Base-by-base conservation (phyloP, 2,329 filamentous ascomycete species). In the Aspergillus eucalypticola region DNA sequence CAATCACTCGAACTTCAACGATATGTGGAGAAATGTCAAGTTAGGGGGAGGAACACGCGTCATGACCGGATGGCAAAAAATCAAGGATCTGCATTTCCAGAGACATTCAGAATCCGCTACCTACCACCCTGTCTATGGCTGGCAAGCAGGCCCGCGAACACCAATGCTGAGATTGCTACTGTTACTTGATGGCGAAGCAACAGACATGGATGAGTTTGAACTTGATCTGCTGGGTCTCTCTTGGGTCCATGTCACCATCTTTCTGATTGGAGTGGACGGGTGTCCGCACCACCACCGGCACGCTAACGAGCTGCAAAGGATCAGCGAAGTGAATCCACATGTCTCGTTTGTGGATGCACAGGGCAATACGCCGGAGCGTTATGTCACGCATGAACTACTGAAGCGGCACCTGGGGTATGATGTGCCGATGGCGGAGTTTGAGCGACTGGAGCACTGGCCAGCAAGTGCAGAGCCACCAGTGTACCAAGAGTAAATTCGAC, bases 121-220 rank as follows among this genome's bases (percentile, higher is more conserved):
- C 19, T 58, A 52, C 38, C 56, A 58, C 17, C 32, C 48, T 5
- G 56, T 51, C 5, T 58, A 58, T 27, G 56, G 56, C 13, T 58
- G 56, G 56, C 56, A 58, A 8, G 56, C 56, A 1, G 56, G 56
- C 3, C 48, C 46, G n/a, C 32, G 6, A 5, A 58, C 48, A 10
- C 56, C 56, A 8, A 52, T 58, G 11, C 38, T 58, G 19, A 27
- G 56, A n/a, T 41, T 58, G 4, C 48, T 58, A 8, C 56, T 58
- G 2, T 19, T 58, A 13, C 44, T 58, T 2, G 56, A 58, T 10
- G 56, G 56, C 3, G 56, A 58, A 27, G 56, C 56, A 5, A 58
- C 32, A 4, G 56, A 58, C 35, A 58, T 58, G 56, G 56, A 58
- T 11, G 56, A 58, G 23, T 58, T 58, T n/a, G 56, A 58, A 25